Conservation (phyloP, 345 rosid genomes). For the Laguncularia racemosa region DNA sequence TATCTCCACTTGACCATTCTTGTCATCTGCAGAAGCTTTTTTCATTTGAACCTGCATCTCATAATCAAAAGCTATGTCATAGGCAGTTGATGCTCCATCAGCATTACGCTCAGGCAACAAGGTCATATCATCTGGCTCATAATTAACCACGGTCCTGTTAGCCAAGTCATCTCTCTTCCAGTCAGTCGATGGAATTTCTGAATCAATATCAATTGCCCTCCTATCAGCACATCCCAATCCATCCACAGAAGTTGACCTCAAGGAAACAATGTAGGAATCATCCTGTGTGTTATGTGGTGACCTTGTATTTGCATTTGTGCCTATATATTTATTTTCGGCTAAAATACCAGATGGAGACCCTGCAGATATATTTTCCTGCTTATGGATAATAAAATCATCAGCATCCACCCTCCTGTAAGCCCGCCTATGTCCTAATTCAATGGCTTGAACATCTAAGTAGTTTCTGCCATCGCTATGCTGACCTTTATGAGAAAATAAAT, state of each 20-base stretch:
- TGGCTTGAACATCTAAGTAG: constrained; percentile 32
- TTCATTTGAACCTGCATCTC: constrained; percentile 40
- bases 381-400: constrained; percentile 50
- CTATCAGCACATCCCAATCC: constrained; percentile 35
- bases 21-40: constrained; percentile 24
- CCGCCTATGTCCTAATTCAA: constrained; percentile 37
- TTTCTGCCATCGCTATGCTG: constrained; percentile 27
- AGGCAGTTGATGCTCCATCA: constrained; percentile 45
- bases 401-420: constrained; percentile 31
- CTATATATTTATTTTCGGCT: constrained; percentile 45
- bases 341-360: constrained; percentile 38
- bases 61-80: constrained; percentile 79
- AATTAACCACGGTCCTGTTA: constrained; percentile 34
- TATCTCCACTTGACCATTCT: constrained; percentile 31
- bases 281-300: constrained; percentile 48
- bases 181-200: constrained; percentile 45
- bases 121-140: constrained; percentile 74
- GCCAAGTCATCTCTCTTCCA: constrained; percentile 31
- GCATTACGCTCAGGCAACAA: constrained; percentile 67
- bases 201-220: constrained; percentile 49
- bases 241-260: constrained; percentile 33
- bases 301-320: constrained; percentile 30
- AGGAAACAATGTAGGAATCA: constrained; percentile 75
- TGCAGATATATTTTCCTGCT: constrained; percentile 22
- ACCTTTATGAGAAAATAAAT: constrained; percentile 32